A percentile compares a stretch with the other conserved stretches of the same genome.
Evolutionary conservation across 331 rosid genomes (phyloP).

Genomic region (Cydonia oblonga): DNA sequence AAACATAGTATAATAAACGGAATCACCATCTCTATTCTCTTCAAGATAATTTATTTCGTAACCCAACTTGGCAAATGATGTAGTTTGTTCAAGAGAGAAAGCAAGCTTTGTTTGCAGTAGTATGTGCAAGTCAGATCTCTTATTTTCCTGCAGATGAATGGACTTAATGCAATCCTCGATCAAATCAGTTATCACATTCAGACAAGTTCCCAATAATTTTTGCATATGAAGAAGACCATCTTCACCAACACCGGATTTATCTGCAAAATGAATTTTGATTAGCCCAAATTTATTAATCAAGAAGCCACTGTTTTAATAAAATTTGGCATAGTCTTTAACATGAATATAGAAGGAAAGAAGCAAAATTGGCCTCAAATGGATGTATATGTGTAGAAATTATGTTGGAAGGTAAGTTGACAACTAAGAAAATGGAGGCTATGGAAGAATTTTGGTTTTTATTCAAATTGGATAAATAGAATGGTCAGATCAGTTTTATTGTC

Average conservation of each 20-base stretch:
- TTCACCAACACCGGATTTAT: constrained; percentile 35
- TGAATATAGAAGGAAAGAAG: background rate
- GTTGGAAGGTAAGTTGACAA: background rate
- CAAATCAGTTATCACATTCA: constrained; percentile 43
- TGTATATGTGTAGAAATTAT: background rate
- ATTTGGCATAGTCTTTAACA: background rate
- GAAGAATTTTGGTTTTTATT: background rate
- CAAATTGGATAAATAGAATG: background rate
- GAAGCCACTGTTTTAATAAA: background rate
- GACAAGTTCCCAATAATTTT: constrained; percentile 56
- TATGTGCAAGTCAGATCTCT: constrained; percentile 28
- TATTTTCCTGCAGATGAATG: constrained; percentile 47
- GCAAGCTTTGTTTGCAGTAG: constrained; percentile 68
- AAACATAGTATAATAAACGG: constrained; percentile 24
- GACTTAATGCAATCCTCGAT: constrained; percentile 52
- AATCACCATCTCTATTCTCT: constrained; percentile 28
- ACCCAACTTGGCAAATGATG: constrained; percentile 51
- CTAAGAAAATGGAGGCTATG: background rate
- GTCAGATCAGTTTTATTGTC: constrained; percentile 4
- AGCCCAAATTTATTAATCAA: background rate
- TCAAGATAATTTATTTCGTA: constrained; percentile 35
- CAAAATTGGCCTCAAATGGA: background rate
- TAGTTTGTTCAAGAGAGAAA: constrained; percentile 67
- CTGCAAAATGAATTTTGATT: constrained; percentile 36
- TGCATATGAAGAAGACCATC: constrained; percentile 27